Base-by-base conservation (phyloP, 2,329 filamentous ascomycete genomes). In the Microdochium bolleyi region DNA sequence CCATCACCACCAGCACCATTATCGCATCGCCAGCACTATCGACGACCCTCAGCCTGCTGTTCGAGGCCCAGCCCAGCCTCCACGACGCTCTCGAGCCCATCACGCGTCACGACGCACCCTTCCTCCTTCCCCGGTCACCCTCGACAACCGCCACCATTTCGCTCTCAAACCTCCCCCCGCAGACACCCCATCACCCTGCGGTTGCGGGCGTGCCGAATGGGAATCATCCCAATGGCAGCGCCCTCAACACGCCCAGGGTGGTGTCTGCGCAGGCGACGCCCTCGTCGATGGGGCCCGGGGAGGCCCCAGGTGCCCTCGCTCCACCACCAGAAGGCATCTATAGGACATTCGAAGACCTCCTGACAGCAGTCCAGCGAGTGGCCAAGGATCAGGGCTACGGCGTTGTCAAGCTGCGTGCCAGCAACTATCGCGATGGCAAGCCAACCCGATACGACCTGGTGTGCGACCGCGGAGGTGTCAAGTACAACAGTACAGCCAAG, bases 401-500 rank as follows among this genome's bases (percentile, higher is more conserved):
- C 38, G 79, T 84, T 14, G 80, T 84, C 57, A 84, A 84, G 69
- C 70, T 84, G 11, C 76, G 80, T 34, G 79, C 80, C 4, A 83
- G 79, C 60, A 84, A 84, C 66, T 84, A 84, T 58, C 79, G 80
- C 48, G 80, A 84, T 52, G 77, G 78, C 55, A 83, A 83, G 59
- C 79, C 80, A 1, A 83, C 80, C 21, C 76, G 80, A 16, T 84
- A 83, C 66, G 80, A 84, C 57, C 71, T 84, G 11, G 80, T 84
- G 32, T 84, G 80, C 66, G 80, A 84, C 58, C 79, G 80, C 41
- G 80, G 80, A 52, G 80, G 80, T 55, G 80, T 84, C 62, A 84
- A 83, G 67, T 84, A 84, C 67, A 82, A 73, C 69, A 83, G 80
- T 66, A 84, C 80, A 1, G 80, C 80, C 8, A 83, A 83, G 73